A percentile compares a stretch with the other conserved stretches of the same genome.
These are phyloP conservation scores for Ogataea chonburiensis DNA, from an alignment of 805 yeast species.

Conservation along the genomic window DNA sequence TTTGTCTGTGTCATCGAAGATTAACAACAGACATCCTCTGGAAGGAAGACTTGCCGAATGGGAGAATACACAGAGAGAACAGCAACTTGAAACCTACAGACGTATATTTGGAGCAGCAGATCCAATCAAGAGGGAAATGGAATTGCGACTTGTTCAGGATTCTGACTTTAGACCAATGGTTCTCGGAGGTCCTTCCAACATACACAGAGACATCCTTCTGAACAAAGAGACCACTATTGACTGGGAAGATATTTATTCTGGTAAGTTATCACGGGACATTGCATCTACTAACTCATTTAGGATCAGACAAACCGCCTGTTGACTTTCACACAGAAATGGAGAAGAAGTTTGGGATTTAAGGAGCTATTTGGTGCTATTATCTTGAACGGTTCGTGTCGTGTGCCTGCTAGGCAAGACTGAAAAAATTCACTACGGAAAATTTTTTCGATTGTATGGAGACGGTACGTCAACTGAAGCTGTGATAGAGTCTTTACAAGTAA, in stretches of 20 bases:
- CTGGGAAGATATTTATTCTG: slow-evolving; percentile 90
- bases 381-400: slow-evolving; percentile 11
- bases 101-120: slow-evolving; percentile 90
- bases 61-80: slow-evolving; percentile 72
- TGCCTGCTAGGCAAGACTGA: slow-evolving; percentile 8
- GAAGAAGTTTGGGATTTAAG: slow-evolving; percentile 51
- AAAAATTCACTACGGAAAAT: slow-evolving; percentile 9
- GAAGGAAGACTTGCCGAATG: slow-evolving; percentile 73
- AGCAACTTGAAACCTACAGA: slow-evolving; percentile 74
- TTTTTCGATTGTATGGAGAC: slow-evolving; percentile 12
- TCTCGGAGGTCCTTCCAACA: slow-evolving; percentile 54
- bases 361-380: background rate
- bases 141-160: slow-evolving; percentile 65
- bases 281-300: slow-evolving; percentile 24
- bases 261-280: slow-evolving; percentile 25
- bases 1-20: slow-evolving; percentile 52
- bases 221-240: slow-evolving; percentile 77
- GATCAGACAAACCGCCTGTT: slow-evolving; percentile 38
- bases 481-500: slow-evolving; percentile 6
- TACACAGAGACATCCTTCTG: slow-evolving; percentile 63
- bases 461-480: slow-evolving; percentile 7
- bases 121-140: slow-evolving; percentile 91
- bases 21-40: slow-evolving; percentile 82
- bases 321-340: slow-evolving; percentile 79
- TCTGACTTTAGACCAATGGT: slow-evolving; percentile 67